Base-by-base conservation (phyloP, 345 rosid species). In the Excoecaria cochinchinensis region DNA sequence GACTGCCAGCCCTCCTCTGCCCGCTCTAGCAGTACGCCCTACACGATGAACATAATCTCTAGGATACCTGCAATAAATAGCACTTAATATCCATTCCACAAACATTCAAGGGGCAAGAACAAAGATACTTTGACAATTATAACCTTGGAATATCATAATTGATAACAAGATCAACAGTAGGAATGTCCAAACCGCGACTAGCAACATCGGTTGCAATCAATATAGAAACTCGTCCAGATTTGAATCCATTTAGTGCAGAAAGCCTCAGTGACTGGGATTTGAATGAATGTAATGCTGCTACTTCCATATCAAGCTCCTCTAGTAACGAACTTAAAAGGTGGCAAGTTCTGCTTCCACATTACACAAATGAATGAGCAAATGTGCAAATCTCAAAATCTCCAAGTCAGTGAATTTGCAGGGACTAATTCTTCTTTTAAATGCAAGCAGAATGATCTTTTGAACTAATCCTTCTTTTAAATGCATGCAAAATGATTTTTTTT, bases 1-100 rank as follows among this genome's bases (percentile, higher is more conserved):
- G 63, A 93, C 76, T 72, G 99, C 94, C 79, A 90, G 77, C 36
- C 99, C 98, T 79, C 88, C 93, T 87, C 98, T 85, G 71, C 99
- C 97, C 78, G 99, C 99, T 84, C 98, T 90, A 69, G 99, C 98
- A 48, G 99, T 95, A 85, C 98, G 96, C 46, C 99, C 97, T 19
- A 93, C 99, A 79, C 96, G 98, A 85, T 95, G 99, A 62, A 90
- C 94, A 79, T 95, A 95, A 82, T 95, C 99, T 77, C 92, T 89
- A 6, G 97, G 89, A 81, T 77, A 83, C 87, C 99, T 95, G 83
- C 75, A 83, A 69, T 16, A 38, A 51, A 15, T 3, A 15, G 24
- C 40, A 71, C 61, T 69, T 66, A 75, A 57, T 68, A n/a, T 67
- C 44, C 22, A 70, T 13, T 48, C 21, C 67, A 75, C 31, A 63